Conservation (phyloP, 1,139 yeast species). For the Diutina rugosa region DNA sequence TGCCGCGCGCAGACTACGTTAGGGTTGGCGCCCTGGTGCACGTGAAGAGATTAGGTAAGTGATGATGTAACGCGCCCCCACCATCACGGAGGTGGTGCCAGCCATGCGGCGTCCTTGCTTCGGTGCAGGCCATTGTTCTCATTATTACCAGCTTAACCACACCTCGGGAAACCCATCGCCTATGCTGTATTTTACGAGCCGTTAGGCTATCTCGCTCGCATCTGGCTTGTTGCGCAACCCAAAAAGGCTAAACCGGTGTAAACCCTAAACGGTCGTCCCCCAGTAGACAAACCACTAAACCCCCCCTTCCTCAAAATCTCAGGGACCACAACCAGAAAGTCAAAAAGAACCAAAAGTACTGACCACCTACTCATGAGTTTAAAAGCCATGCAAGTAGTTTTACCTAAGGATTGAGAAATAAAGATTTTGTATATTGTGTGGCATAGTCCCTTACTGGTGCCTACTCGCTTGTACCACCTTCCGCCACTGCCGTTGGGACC, state of each 20-base stretch:
- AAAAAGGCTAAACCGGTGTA: background rate
- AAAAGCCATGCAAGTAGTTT: too few relatives aligned
- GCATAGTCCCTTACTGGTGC: too few relatives aligned
- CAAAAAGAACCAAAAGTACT: background rate
- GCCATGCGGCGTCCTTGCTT: background rate
- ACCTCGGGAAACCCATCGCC: too few relatives aligned
- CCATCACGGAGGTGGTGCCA: background rate
- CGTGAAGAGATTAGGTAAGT: background rate
- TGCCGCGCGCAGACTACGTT: background rate
- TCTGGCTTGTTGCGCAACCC: background rate
- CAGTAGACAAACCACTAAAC: background rate
- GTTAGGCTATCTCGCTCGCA: background rate
- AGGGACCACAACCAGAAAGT: background rate
- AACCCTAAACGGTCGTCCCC: too few relatives aligned
- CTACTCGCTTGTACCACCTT: too few relatives aligned
- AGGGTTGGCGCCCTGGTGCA: background rate
- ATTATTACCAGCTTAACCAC: too few relatives aligned
- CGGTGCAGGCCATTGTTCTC: background rate
- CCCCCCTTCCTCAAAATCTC: background rate
- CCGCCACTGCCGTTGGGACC: too few relatives aligned
- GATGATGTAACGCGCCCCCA: background rate
- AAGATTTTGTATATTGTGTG: too few relatives aligned
- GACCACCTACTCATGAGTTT: background rate
- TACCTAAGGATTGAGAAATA: too few relatives aligned
- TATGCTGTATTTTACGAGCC: background rate